Evolutionary conservation across 2,329 filamentous ascomycete genomes (phyloP), one percentile per base, ranked within the genome.

Genomic region (Plenodomus tracheiphilus): DNA sequence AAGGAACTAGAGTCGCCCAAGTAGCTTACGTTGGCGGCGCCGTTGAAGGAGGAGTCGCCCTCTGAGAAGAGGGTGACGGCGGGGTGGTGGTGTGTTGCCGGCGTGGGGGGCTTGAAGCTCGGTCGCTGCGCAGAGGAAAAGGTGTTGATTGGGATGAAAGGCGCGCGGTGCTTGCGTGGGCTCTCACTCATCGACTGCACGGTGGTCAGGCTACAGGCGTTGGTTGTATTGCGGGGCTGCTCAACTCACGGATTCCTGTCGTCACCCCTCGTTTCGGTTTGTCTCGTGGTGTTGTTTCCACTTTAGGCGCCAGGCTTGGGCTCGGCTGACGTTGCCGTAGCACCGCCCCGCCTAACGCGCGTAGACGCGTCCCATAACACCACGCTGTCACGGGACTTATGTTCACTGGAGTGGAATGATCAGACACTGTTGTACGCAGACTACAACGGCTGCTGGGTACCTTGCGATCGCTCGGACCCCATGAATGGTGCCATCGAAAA

Each of bases 1-100:
- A 73, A 61, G 6, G 65, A 71, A 47, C 67, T 72, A 8, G 63
- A 66, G 46, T 71, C 58, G 47, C 67, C 68, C 16, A 69, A 49
- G 32, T 54, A 40, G 16, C 18, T 37, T 16, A 37, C 10, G 35
- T 9, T 8, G 4, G 18, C 8, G 35, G 16, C 16, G 16, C 35
- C 18, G 35, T 18, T 37, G 9, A 56, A 54, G 10, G 51, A 47
- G 4, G 55, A 61, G 32, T 43, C 55, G 18, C 59, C 45, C 42
- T 17, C 39, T 17, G 36, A 47, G 21, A 39, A 43, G 21, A 43
- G 38, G 47, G 42, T 50, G 21, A 46, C 47, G 40, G 49, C 41
- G 7, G 43, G 40, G 17, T 42, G 35, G 51, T 44, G 41, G 22
- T 20, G 35, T 19, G 36, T 32, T 36, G 43, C 43, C 21, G 43